Base-by-base conservation (phyloP, 352 stramenopile species). In the Elongisporangium prolatum region DNA sequence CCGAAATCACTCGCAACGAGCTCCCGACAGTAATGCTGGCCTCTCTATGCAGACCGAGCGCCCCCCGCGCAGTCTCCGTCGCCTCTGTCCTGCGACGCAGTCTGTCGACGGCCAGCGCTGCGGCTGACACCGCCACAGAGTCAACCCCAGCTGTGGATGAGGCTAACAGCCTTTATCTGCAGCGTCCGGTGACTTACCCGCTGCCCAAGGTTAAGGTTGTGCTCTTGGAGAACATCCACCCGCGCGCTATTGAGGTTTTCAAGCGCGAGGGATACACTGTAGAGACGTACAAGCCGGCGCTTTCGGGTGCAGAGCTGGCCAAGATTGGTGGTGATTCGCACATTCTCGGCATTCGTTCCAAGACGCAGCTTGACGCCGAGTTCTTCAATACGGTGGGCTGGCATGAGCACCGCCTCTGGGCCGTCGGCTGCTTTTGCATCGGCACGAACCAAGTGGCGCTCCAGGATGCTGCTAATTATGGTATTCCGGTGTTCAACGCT, bases 201-300 rank as follows among this genome's bases (percentile, higher is more conserved):
- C 67, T 92, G 21, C 68, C 90, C 59, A 90, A 91, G 69, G 75
- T 91, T 58, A 93, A 93, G 67, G 84, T 93, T 34, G 84, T 93
- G 40, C 69, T 93, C 48, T 63, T 93, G 50, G 84, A 93, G 57
- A 93, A 93, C 59, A 93, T 93, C 69, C 84, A 93, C 67, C 84
- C 84, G 50, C 79, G 79, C 16, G 80, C 84, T 22, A 77, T 85
- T 14, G 59, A 90, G 38, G 81, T 91, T 8, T 93, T 93, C 63
- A 72, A 89, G 69, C 78, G 76, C 28, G 80, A 93, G 66, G 81
- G 81, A 2, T 93, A 89, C 69, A 74, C 64, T 11, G 76, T 93
- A 8, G 84, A 93, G 67, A 87, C 81, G 20, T 72, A 93, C 72
- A 93, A 91, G 68, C 74, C 67, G 25, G 84, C 84, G 47, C 63